Base-by-base conservation (phyloP, 805 yeast genomes). In the Candida railenensis region DNA sequence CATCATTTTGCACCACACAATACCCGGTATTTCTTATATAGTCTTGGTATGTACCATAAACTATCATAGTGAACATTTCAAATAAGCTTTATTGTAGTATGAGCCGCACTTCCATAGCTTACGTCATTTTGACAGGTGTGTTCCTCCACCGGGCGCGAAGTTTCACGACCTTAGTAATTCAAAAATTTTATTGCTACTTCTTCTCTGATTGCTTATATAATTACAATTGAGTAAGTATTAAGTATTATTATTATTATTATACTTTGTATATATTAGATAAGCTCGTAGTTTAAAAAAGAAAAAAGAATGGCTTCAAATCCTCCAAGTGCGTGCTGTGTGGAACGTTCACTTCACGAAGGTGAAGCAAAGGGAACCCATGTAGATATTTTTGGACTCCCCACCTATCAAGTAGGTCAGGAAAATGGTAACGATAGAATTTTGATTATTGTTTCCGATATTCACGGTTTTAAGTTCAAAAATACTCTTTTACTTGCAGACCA, bases 401-500 rank as follows among this genome's bases (percentile, higher is more conserved):
- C 72, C 32, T 69, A 69, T 47, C 57, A 55, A 34, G 52, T 57
- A 12, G 74, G 73, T 37, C 46, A 46, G 14, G 56, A 57, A 22
- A 37, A 59, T 45, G 59, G 65, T 4, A 49, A 55, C 22, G 74
- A 77, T 20, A 75, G 77, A 48, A 71, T 82, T 38, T 63, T 88
- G 20, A 81, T 88, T 22, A 75, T 89, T 40, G 49, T 83, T 37
- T 76, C 94, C 37, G 97, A 90, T 60, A 69, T 89, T 40, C 80
- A 62, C 50, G 96, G 97, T 33, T 66, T 76, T 60, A 69, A 69
- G 40, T 74, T 73, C 59, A 71, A 70, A 60, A 89, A 90, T 63
- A 66, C 66, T 33, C 65, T 76, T 55, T 71, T 90, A 54, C 61
- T 81, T 50, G 92, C 90, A 14, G 90, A 85, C 59, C 67, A 71